Conservation (phyloP, 2,329 filamentous ascomycete genomes). For the Beauveria caledonica region DNA sequence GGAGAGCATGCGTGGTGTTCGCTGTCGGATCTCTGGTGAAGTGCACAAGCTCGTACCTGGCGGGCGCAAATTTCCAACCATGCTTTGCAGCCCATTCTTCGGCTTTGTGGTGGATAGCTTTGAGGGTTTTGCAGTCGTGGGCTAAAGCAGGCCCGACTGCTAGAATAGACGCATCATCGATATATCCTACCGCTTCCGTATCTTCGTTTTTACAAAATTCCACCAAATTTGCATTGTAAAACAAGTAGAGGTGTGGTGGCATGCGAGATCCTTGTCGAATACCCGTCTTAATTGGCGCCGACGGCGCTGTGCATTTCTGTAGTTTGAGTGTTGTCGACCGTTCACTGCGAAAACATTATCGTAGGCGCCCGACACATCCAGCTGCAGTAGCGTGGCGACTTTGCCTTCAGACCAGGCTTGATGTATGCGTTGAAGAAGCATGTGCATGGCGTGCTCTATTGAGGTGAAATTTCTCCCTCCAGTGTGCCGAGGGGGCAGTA, state of each 20-base stretch:
- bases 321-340: slow-evolving; percentile 13
- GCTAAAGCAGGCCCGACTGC: background rate
- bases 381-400: slow-evolving; percentile 13
- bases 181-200: too few species aligned
- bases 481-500: slow-evolving; percentile 7
- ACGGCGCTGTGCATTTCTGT: slow-evolving; percentile 12
- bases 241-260: too few species aligned
- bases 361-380: slow-evolving; percentile 14
- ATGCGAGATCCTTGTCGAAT: slow-evolving; percentile 8
- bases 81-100: background rate
- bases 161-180: too few species aligned
- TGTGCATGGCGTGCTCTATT: slow-evolving; percentile 13
- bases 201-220: too few species aligned
- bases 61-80: background rate
- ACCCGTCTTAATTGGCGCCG: slow-evolving; percentile 12
- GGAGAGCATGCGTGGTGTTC: too few species aligned
- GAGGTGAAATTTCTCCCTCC: slow-evolving; percentile 10
- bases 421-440: slow-evolving; percentile 13
- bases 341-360: slow-evolving; percentile 16
- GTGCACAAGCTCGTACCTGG: background rate
- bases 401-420: slow-evolving; percentile 10
- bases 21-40: background rate
- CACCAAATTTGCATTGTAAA: too few species aligned
- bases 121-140: background rate
- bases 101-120: background rate